A percentile compares a stretch with the other conserved stretches of the same genome.
Conservation (phyloP, 345 rosid species). For the Arabidopsis arenosa region DNA sequence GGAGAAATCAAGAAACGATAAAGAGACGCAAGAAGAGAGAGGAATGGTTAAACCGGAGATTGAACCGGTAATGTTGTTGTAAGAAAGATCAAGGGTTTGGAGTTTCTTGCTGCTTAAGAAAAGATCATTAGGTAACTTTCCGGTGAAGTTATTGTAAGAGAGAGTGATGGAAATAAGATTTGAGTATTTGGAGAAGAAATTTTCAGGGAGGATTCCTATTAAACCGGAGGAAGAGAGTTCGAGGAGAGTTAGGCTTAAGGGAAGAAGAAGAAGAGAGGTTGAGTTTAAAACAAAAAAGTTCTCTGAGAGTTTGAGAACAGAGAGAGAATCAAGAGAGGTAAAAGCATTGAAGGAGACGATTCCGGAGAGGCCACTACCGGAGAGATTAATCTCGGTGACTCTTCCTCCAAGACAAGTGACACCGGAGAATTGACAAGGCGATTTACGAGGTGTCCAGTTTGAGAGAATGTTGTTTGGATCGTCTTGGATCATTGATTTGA, state of each 20-base stretch:
- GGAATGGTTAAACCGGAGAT: slow-evolving; percentile 64
- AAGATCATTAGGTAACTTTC: slow-evolving; percentile 64
- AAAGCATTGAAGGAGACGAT: slow-evolving; percentile 62
- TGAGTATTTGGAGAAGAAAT: slow-evolving; percentile 59
- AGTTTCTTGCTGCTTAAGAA: slow-evolving; percentile 60
- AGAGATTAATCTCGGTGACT: slow-evolving; percentile 74
- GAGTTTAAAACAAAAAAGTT: slow-evolving; percentile 65
- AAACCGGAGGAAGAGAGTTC: slow-evolving; percentile 69
- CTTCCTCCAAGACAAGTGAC: slow-evolving; percentile 74
- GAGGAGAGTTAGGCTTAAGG: slow-evolving; percentile 64
- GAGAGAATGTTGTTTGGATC: slow-evolving; percentile 73
- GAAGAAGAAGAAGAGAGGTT: slow-evolving; percentile 78
- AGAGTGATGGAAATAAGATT: slow-evolving; percentile 62
- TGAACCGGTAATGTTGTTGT: slow-evolving; percentile 86
- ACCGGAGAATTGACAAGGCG: slow-evolving; percentile 78
- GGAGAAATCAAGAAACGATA: slow-evolving; percentile 73
- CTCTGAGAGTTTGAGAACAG: slow-evolving; percentile 65
- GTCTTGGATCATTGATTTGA: slow-evolving; percentile 69
- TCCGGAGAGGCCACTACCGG: slow-evolving; percentile 60
- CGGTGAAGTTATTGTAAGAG: slow-evolving; percentile 73
- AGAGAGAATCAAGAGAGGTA: slow-evolving; percentile 61
- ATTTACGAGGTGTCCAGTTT: slow-evolving; percentile 58
- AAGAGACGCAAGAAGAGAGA: slow-evolving; percentile 60
- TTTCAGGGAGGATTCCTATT: slow-evolving; percentile 66
- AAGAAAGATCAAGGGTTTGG: slow-evolving; percentile 75